phyloP scores from a whole-genome alignment of 495 filamentous ascomycete genomes.

The Penicillium lagena region DNA sequence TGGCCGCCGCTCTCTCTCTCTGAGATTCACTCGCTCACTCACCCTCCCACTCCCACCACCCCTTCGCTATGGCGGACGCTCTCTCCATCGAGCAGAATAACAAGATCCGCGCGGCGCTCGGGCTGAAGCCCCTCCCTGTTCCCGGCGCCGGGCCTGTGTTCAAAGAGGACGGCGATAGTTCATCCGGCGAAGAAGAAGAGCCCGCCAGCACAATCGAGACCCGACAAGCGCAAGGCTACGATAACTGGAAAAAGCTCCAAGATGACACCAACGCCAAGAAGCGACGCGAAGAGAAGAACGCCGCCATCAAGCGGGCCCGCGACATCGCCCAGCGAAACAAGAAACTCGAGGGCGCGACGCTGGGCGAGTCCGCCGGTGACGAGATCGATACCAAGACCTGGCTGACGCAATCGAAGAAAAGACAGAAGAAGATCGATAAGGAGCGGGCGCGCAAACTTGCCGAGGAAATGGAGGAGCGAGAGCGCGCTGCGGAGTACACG shows the following conservation, averaged over 20 bases:
- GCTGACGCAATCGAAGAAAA: constrained; percentile 81
- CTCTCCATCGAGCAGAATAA: constrained; percentile 92
- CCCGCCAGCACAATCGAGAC: constrained; percentile 71
- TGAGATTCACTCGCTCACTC: neutral
- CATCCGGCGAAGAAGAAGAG: constrained; percentile 54
- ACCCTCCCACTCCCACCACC: neutral
- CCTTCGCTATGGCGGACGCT: constrained; percentile 62
- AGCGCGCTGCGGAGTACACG: constrained; percentile 57
- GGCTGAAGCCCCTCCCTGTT: constrained; percentile 85
- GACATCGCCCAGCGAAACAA: constrained; percentile 71
- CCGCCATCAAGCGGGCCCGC: constrained; percentile 80
- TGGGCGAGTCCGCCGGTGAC: constrained; percentile 61
- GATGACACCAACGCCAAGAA: constrained; percentile 59
- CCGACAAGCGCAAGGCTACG: constrained; percentile 67
- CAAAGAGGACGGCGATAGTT: constrained; percentile 45
- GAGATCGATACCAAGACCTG: constrained; percentile 74
- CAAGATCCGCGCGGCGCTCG: constrained; percentile 81
- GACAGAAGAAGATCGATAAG: constrained; percentile 82
- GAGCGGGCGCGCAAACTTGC: constrained; percentile 63
- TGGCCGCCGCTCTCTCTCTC: neutral
- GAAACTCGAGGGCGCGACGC: constrained; percentile 69
- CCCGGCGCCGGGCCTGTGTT: constrained; percentile 60
- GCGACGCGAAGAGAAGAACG: constrained; percentile 68
- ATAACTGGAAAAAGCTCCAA: constrained; percentile 65
- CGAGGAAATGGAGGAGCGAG: constrained; percentile 66